Evolutionary conservation across 768 basidiomycete genomes (phyloP), one percentile per base, ranked within the genome.

Genomic region (Sistotremastrum suecicum): DNA sequence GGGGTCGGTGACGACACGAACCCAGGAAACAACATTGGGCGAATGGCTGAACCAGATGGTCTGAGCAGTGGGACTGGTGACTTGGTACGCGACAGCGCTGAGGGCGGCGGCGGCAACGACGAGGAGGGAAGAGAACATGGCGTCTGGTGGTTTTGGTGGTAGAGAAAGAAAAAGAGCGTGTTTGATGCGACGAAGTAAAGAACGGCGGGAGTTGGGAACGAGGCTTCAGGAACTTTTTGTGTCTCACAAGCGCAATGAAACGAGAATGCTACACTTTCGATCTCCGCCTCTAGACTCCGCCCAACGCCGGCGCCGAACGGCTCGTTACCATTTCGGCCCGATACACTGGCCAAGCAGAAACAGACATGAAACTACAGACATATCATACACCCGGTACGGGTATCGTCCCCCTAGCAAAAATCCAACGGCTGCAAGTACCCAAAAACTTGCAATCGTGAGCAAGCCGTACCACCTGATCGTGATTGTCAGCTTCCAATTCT

Each of bases 1-100:
- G 0, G 71, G 62, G 57, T 92, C 89, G 6, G 81, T 83, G 44
- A 51, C 48, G 48, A 87, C 86, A 4, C 70, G 69, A 1, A 59
- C 42, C 87, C 87, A 92, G 5, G 63, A 48, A 46, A 87, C 62
- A 51, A 51, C 56, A 53, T 76, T 79, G 44, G 68, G 54, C 37
- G 74, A 79, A 30, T 59, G 57, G 56, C 67, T 70, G 32, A 68
- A 70, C 86, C 85, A 88, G 41, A 70, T 72, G 28, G 66, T 50
- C 37, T 55, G 50, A 4, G 45, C 46, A 48, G 58, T 66, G 39
- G 84, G 83, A 43, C 56, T 60, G 39, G 67, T 72, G 59, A 90
- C 74, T 46, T 58, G 46, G 65, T 80, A 80, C n/a, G 81, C 86
- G 47, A 71, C 61, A 36, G 73, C 72, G 20, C 20, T 20, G 20